Conservation (phyloP, 108 stramenopile genomes). For the Cyclotella distinguenda region DNA sequence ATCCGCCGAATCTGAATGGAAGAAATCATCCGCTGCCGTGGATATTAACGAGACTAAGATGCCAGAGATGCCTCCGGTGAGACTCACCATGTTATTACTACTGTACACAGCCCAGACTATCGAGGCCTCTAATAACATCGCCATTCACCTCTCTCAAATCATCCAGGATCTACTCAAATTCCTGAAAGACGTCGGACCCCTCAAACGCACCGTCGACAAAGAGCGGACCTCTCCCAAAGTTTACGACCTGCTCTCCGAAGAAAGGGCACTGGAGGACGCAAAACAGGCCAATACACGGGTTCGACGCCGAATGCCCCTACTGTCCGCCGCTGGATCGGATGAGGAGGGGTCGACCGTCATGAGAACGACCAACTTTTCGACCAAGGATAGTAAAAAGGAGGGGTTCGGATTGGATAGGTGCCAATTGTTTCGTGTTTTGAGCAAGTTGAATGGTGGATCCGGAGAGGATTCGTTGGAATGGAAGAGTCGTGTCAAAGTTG, state of each 20-base stretch:
- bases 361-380: slow-evolving; percentile 54
- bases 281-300: slow-evolving; percentile 29
- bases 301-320: slow-evolving; percentile 31
- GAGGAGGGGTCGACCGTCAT: slow-evolving; percentile 41
- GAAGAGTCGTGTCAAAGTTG: slow-evolving; percentile 21
- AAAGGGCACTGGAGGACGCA: slow-evolving; percentile 13
- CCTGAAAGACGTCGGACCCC: slow-evolving; percentile 49
- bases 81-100: background rate
- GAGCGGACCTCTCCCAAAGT: slow-evolving; percentile 50
- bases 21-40: slow-evolving; percentile 1
- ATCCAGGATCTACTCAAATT: slow-evolving; percentile 53
- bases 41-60: slow-evolving; percentile 4
- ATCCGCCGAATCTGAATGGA: background rate
- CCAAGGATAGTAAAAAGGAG: background rate
- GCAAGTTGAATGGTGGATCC: background rate
- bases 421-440: slow-evolving; percentile 16
- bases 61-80: slow-evolving; percentile 9
- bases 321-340: background rate
- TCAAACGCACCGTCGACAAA: slow-evolving; percentile 42
- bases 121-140: slow-evolving; percentile 2
- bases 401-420: slow-evolving; percentile 22
- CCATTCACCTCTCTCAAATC: slow-evolving; percentile 3
- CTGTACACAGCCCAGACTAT: background rate
- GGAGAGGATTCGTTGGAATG: slow-evolving; percentile 11
- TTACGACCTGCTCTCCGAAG: slow-evolving; percentile 31